Conservation (phyloP, 164 flowering plant genomes). For the Aristolochia contorta region DNA sequence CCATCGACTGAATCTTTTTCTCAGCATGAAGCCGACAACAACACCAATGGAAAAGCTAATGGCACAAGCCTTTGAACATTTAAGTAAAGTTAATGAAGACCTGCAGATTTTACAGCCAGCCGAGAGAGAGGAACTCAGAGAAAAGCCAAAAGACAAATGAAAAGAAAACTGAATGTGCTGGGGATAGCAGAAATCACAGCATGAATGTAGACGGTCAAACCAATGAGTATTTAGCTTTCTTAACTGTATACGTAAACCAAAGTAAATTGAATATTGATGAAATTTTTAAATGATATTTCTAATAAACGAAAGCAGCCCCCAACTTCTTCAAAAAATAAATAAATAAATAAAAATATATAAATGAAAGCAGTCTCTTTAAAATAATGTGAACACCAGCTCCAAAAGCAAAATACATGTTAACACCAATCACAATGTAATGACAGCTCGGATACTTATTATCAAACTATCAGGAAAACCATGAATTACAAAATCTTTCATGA, state of each 20-base stretch:
- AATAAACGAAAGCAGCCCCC: too few species aligned
- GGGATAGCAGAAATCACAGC: not conserved
- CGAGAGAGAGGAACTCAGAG: not conserved
- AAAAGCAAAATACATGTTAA: too few species aligned
- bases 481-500: too few species aligned
- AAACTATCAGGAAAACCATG: too few species aligned
- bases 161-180: not conserved
- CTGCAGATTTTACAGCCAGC: slow-evolving; percentile 25
- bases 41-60: slow-evolving; percentile 67
- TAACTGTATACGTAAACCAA: not conserved
- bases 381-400: too few species aligned
- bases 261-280: not conserved
- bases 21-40: slow-evolving; percentile 73
- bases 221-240: not conserved
- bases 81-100: slow-evolving; percentile 55
- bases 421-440: too few species aligned
- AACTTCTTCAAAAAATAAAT: too few species aligned
- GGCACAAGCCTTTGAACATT: slow-evolving; percentile 81
- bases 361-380: too few species aligned
- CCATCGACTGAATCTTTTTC: slow-evolving; percentile 67
- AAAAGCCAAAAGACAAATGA: not conserved
- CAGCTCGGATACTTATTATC: too few species aligned
- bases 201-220: not conserved
- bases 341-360: too few species aligned
- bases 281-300: too few species aligned